These are phyloP conservation scores for Backusella australiensis DNA, from an alignment of 192 early-diverging fungal species.

Conservation along the genomic window DNA sequence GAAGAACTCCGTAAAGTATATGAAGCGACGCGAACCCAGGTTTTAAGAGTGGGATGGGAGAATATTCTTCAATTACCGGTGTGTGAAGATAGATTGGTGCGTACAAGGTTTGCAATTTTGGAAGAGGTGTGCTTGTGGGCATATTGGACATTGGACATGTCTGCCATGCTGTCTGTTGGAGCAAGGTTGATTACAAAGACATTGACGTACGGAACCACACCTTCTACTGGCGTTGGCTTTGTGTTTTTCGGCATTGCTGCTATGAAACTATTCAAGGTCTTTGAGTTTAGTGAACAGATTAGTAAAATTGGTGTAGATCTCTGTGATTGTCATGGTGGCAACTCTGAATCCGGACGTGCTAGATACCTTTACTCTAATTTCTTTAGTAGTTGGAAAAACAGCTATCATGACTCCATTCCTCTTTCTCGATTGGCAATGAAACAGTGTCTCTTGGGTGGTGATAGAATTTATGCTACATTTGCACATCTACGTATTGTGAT, in stretches of 20 bases:
- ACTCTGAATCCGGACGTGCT: conserved; percentile 25
- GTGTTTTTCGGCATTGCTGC: conserved; percentile 35
- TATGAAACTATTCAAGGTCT: conserved; percentile 20
- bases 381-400: conserved; percentile 24
- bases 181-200: conserved; percentile 16
- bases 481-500: conserved; percentile 20
- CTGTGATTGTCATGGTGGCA: conserved; percentile 25
- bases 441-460: conserved; percentile 18
- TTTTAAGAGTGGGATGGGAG: conserved; percentile 20
- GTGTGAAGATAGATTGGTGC: conserved; percentile 18
- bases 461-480: conserved; percentile 28
- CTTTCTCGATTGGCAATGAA: conserved; percentile 22
- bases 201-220: conserved; percentile 13
- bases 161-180: conserved; percentile 13
- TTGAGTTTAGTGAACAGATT: conserved; percentile 29
- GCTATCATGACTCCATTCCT: conserved; percentile 22
- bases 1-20: conserved; percentile 10
- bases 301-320: conserved; percentile 25
- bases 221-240: conserved; percentile 30
- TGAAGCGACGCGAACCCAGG: conserved; percentile 4
- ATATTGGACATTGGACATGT: conserved; percentile 21
- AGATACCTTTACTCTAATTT: conserved; percentile 22
- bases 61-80: conserved; percentile 17
- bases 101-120: conserved; percentile 22
- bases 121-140: conserved; percentile 34